phyloP scores from a whole-genome alignment of 495 filamentous ascomycete species.

The Parathielavia hyrcaniae region DNA sequence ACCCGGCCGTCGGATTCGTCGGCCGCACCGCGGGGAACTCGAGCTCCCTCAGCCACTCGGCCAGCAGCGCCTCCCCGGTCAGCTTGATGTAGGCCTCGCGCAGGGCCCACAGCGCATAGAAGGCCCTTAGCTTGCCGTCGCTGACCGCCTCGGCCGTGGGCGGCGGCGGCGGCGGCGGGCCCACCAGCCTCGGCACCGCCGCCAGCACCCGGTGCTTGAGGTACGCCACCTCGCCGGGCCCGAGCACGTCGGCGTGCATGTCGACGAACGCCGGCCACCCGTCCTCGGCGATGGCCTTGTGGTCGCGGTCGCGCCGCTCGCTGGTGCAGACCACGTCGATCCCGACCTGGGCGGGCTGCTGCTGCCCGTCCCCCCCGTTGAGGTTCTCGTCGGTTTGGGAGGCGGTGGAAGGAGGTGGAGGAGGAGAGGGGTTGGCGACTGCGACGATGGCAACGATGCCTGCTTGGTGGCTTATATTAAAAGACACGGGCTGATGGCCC shows the following conservation, averaged over 20 bases:
- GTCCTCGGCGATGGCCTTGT: slow-evolving; percentile 40
- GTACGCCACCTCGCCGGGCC: slow-evolving; percentile 33
- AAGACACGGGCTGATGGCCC: slow-evolving; percentile 49
- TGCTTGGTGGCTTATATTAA: slow-evolving; percentile 87
- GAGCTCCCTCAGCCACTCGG: slow-evolving; percentile 63
- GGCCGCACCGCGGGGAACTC: slow-evolving; percentile 38
- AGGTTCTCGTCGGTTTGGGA: not conserved
- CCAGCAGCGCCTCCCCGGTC: slow-evolving; percentile 80
- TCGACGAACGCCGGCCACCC: slow-evolving; percentile 65
- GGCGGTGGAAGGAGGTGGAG: not conserved
- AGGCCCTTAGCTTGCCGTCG: slow-evolving; percentile 54
- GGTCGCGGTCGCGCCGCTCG: slow-evolving; percentile 56
- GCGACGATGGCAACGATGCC: slow-evolving; percentile 61
- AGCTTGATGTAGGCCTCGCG: slow-evolving; percentile 93
- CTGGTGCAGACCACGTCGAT: slow-evolving; percentile 70
- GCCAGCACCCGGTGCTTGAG: slow-evolving; percentile 33
- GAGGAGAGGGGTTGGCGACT: slow-evolving; percentile 21
- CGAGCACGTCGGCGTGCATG: slow-evolving; percentile 76
- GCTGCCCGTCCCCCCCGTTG: not conserved
- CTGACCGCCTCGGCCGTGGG: slow-evolving; percentile 22
- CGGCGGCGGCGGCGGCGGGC: slow-evolving; percentile 8
- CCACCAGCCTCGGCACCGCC: slow-evolving; percentile 23
- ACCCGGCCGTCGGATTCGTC: slow-evolving; percentile 26
- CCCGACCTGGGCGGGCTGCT: slow-evolving; percentile 43
- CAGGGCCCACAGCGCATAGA: slow-evolving; percentile 84